Base-by-base conservation (phyloP, 2,329 filamentous ascomycete species). In the Clonostachys byssicola region DNA sequence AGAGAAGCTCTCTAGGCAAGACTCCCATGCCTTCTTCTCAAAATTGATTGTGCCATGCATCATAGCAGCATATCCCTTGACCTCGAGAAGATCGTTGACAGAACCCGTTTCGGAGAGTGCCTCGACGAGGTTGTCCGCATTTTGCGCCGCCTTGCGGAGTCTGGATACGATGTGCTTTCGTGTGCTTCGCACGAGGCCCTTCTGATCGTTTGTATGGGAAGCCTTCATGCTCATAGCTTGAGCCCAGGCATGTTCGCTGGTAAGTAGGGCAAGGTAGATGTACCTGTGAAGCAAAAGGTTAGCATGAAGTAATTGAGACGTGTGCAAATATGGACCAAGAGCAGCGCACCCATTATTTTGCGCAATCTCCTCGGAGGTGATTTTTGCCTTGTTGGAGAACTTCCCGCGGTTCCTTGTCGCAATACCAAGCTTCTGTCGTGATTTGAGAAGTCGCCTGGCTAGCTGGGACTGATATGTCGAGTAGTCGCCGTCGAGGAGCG, bases 171-270 rank as follows among this genome's bases (percentile, higher is more conserved):
- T 94, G 66, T 99, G 92, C 46, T 86, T 86, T 60, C 91, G 85
- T 16, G 89, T 87, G 45, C 86, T 83, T 50, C 91, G 87, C 30
- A 85, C 81, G 53, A 96, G 87, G 43, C 85, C 86, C 65, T 89
- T 88, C 51, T 85, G 83, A 57, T 94, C 89, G 56, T 88, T 80
- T 38, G 88, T 81, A 63, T 95, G 89, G 17, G 82, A 74, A 5
- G 89, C 81, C 68, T 95, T 96, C 78, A 96, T 90, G 62, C 88
- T 84, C 91, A 97, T 95, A 49, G 92, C 92, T 66, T 96, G 86
- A 36, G 94, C 92, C 89, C 91, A 97, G 45, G 92, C 89, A 53
- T 94, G 82, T 72, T 99, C 94, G 51, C 92, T 85, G 38, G 84
- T 88, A 60, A 96, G 82, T 48, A 99, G 77, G 34, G 92, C 75